Conservation (phyloP, 2,329 filamentous ascomycete genomes). For the Leptoxyphium fumago region DNA sequence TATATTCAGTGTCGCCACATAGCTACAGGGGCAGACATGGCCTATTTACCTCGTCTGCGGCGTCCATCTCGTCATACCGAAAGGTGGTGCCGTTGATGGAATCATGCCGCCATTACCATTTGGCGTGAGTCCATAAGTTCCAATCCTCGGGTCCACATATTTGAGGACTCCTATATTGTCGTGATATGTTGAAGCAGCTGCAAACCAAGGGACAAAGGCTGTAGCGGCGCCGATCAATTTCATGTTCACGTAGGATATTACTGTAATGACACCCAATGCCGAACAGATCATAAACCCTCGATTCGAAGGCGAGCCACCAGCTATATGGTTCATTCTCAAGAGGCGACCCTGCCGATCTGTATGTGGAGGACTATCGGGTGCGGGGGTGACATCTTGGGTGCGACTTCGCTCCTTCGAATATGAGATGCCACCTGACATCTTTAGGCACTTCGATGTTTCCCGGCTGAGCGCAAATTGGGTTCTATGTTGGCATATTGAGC, state of each 20-base stretch:
- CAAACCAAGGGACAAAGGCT: too few relatives aligned
- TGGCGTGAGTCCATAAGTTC: conserved; percentile 18
- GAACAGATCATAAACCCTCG: too few relatives aligned
- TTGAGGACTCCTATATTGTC: conserved; percentile 13
- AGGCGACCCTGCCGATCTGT: background rate
- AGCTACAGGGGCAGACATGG: background rate
- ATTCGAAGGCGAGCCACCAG: too few relatives aligned
- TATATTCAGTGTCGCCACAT: background rate
- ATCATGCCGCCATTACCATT: conserved; percentile 22
- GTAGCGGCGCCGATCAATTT: too few relatives aligned
- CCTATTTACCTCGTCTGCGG: conserved; percentile 25
- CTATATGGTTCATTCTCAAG: background rate
- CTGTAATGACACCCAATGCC: too few relatives aligned
- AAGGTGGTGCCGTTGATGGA: conserved; percentile 23
- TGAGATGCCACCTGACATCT: too few relatives aligned
- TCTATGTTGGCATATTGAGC: too few relatives aligned
- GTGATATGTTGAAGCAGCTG: conserved; percentile 7
- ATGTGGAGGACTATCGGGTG: background rate
- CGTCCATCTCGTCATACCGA: conserved; percentile 39
- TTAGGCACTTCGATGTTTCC: too few relatives aligned
- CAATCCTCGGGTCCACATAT: conserved; percentile 20
- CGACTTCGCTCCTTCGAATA: background rate
- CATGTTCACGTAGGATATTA: too few relatives aligned
- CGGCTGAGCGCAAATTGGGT: too few relatives aligned
- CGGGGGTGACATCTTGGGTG: background rate